These are phyloP conservation scores for Sugiyamaella qingdaonensis DNA, from an alignment of 805 yeast species.

Conservation along the genomic window DNA sequence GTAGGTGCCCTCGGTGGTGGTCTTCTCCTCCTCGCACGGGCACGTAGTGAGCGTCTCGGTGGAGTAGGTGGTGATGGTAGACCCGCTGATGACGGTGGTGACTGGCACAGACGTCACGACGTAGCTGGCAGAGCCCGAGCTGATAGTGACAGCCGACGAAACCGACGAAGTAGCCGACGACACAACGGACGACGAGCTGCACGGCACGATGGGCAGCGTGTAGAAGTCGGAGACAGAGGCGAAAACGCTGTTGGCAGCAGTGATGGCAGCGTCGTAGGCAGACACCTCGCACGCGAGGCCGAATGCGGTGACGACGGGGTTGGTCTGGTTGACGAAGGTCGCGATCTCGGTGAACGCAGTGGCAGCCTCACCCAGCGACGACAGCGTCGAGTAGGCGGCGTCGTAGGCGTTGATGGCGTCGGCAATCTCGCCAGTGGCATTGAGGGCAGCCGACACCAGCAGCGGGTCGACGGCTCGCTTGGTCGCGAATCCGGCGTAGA, in stretches of 20 bases:
- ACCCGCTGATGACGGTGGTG: not conserved
- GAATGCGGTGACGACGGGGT: not conserved
- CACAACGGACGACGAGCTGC: conserved; percentile 1
- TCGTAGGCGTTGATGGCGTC: not conserved
- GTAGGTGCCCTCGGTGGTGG: not conserved
- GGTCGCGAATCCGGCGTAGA: not conserved
- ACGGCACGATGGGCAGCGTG: not conserved
- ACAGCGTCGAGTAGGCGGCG: not conserved
- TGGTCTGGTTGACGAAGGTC: not conserved
- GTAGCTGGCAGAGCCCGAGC: not conserved
- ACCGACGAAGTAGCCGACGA: not conserved
- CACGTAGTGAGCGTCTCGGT: conserved; percentile 2
- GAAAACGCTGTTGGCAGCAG: conserved; percentile 1
- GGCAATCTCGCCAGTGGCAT: not conserved
- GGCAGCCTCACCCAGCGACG: not conserved
- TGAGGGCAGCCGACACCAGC: not conserved
- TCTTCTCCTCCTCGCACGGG: conserved; percentile 8
- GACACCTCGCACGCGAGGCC: not conserved
- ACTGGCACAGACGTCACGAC: not conserved
- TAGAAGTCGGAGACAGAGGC: not conserved
- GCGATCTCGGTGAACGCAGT: not conserved
- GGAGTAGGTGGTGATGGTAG: not conserved
- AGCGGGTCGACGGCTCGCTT: conserved; percentile 1
- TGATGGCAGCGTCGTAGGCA: not conserved
- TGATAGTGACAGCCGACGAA: not conserved